Evolutionary conservation across 2,329 filamentous ascomycete species (phyloP), one percentile per base, ranked within the genome.

Genomic region (Claviceps quebecensis): DNA sequence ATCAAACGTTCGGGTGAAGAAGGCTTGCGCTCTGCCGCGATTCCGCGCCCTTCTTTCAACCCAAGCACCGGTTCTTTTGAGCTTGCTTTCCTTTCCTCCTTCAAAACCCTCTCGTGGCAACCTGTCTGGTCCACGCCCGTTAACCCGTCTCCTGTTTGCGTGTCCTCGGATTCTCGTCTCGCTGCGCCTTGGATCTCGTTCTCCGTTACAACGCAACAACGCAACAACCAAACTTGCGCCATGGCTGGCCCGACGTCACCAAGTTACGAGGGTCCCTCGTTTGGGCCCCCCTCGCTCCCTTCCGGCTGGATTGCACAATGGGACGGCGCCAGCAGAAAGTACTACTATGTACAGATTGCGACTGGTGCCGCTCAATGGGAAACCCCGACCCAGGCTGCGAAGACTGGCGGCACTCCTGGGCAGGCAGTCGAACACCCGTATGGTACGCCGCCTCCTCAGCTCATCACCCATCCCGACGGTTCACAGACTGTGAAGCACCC

Each of bases 281-380:
- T 72, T 59, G 73, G 70, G 56, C 81, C 81, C 56, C 81, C 81
- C 47, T 69, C 71, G 46, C 72, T 84, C 49, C 81, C 81, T 48
- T 68, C 77, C 13, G 81, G 81, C 60, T 84, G 81, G 81, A 84
- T 83, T 60, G 79, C 80, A 53, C 81, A 84, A 68, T 84, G 81
- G 81, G 81, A 84, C 61, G 76, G 74, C 55, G 63, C 72, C 52
- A 79, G 73, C 64, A 76, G 72, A 64, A 83, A 83, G 64, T 84
- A 84, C 64, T 84, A 84, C 65, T 84, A 79, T 63, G 83, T 87
- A 48, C 82, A 86, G 65, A 76, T 87, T 51, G 81, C 80, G 50
- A 86, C 83, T 7, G 83, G 83, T 47, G 73, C 78, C 39, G 85
- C 83, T 56, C 83, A 86, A 66, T 87, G 84, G 83, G 83, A 86